These are phyloP conservation scores for Dothistroma septosporum DNA, from an alignment of 2,329 filamentous ascomycete species.

Conservation along the genomic window DNA sequence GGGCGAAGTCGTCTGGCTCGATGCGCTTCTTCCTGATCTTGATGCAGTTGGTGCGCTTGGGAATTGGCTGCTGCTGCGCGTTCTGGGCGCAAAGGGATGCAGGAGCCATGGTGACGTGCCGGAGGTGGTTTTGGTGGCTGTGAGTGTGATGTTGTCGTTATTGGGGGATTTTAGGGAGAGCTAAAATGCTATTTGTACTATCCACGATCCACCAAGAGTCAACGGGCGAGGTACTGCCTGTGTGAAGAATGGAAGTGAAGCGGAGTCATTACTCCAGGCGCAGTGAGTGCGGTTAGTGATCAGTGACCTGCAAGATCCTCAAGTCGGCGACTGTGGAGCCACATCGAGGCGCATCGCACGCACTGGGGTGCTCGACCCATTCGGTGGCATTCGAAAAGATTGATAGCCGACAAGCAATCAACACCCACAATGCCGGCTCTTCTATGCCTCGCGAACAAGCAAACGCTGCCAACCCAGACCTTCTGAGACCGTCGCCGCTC, in stretches of 20 bases:
- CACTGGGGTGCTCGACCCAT: neutral
- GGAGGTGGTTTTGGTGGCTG: neutral
- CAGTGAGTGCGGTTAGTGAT: neutral
- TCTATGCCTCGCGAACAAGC: neutral
- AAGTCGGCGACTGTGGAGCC: too few species aligned
- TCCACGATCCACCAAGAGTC: neutral
- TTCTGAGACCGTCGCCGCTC: neutral
- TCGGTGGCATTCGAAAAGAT: neutral
- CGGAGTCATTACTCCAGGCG: neutral
- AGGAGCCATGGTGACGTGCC: neutral
- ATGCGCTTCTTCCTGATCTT: neutral
- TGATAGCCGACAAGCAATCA: neutral
- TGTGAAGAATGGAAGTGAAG: neutral
- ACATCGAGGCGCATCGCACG: too few species aligned
- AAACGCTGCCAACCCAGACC: neutral
- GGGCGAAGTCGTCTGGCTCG: neutral
- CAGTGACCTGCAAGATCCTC: too few species aligned
- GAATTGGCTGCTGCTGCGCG: neutral
- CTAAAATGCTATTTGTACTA: neutral
- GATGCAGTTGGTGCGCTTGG: neutral
- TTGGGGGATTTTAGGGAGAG: neutral
- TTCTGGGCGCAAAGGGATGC: neutral
- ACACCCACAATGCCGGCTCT: neutral
- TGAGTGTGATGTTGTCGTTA: neutral
- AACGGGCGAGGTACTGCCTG: neutral